A percentile compares a stretch with the other conserved stretches of the same genome.
Conservation (phyloP, 2,329 filamentous ascomycete genomes). For the Trichophyton schoenleinii region DNA sequence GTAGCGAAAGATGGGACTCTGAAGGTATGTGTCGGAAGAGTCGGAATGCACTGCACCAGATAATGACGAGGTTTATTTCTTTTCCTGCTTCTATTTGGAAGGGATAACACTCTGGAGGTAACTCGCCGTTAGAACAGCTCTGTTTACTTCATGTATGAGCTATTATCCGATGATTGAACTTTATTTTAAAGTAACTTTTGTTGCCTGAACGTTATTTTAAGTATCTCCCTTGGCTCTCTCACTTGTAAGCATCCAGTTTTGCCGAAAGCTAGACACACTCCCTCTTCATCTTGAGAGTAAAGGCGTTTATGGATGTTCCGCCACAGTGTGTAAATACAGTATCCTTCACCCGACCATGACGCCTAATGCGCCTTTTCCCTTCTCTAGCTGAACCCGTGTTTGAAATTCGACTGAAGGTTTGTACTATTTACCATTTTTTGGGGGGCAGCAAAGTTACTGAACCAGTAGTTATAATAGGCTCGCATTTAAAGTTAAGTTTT, state of each 20-base stretch:
- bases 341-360: too few species aligned
- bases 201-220: not conserved
- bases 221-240: not conserved
- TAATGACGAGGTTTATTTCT: not conserved
- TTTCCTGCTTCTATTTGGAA: not conserved
- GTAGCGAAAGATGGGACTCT: slow-evolving; percentile 8
- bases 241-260: too few species aligned
- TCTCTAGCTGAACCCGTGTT: not conserved
- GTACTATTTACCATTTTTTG: not conserved
- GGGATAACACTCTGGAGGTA: not conserved
- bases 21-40: slow-evolving; percentile 7
- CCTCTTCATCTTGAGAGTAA: too few species aligned
- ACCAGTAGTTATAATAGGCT: not conserved
- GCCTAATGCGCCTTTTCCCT: too few species aligned
- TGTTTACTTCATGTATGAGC: not conserved
- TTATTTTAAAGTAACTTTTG: not conserved
- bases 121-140: not conserved
- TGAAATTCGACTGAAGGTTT: not conserved
- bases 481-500: not conserved
- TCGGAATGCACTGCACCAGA: not conserved
- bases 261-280: too few species aligned
- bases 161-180: not conserved
- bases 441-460: not conserved
- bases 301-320: too few species aligned
- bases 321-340: too few species aligned